These are phyloP conservation scores for Podospora bellae-mahoneyi DNA, from an alignment of 495 filamentous ascomycete species.

Conservation along the genomic window DNA sequence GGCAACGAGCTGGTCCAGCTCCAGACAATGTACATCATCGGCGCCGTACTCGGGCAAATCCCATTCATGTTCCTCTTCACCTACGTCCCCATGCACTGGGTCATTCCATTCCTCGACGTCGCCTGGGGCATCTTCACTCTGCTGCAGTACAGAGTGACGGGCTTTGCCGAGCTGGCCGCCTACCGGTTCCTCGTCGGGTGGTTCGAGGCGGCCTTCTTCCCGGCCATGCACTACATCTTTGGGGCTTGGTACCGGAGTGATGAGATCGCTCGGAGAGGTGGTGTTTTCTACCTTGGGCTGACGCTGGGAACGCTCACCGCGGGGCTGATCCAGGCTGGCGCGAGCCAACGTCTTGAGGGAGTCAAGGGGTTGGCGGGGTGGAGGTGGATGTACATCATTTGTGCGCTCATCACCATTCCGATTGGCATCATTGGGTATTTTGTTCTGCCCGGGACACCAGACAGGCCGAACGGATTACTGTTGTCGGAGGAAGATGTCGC, in stretches of 20 bases:
- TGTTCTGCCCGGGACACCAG: slow-evolving; percentile 41
- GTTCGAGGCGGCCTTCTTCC: slow-evolving; percentile 31
- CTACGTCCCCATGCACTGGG: slow-evolving; percentile 45
- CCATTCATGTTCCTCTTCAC: slow-evolving; percentile 52
- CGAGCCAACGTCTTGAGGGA: slow-evolving; percentile 43
- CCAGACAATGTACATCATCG: slow-evolving; percentile 49
- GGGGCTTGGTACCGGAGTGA: slow-evolving; percentile 31
- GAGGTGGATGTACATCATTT: slow-evolving; percentile 55
- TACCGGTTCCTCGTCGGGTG: slow-evolving; percentile 32
- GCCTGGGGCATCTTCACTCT: slow-evolving; percentile 49
- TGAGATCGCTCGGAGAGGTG: slow-evolving; percentile 43
- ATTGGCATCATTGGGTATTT: slow-evolving; percentile 46
- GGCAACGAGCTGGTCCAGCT: slow-evolving; percentile 50
- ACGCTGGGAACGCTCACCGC: slow-evolving; percentile 49
- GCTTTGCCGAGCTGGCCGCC: slow-evolving; percentile 26
- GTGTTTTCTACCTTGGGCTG: slow-evolving; percentile 48
- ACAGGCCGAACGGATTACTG: slow-evolving; percentile 43
- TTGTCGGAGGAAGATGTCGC: slow-evolving; percentile 41
- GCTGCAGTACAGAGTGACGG: slow-evolving; percentile 40
- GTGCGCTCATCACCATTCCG: slow-evolving; percentile 48
- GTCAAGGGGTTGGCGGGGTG: slow-evolving; percentile 49
- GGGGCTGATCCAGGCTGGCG: slow-evolving; percentile 50
- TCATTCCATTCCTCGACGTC: slow-evolving; percentile 43
- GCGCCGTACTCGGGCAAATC: slow-evolving; percentile 50
- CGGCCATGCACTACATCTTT: slow-evolving; percentile 29